Evolutionary conservation across 2,329 filamentous ascomycete species (phyloP).

Genomic region (Pseudocercospora cruenta): DNA sequence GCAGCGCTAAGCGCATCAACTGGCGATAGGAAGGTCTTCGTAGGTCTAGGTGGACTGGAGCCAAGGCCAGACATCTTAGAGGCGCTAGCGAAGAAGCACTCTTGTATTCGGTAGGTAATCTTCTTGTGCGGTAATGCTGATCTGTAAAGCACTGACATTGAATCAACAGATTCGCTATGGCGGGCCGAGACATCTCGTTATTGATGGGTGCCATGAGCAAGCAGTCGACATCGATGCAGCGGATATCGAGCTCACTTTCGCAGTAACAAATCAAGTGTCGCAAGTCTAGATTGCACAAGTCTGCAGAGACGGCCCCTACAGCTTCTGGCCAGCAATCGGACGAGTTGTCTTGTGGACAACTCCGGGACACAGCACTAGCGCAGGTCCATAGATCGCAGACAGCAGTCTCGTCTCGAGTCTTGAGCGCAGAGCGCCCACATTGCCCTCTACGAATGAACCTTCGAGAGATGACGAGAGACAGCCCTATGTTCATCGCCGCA

Average conservation of each 20-base stretch:
- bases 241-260: slow-evolving; percentile 13
- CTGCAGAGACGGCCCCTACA: neutral
- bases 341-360: no score
- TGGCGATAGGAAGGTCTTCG: slow-evolving; percentile 11
- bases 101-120: slow-evolving; percentile 4
- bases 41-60: slow-evolving; percentile 19
- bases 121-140: neutral
- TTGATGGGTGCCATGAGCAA: slow-evolving; percentile 20
- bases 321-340: no score
- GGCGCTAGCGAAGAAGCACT: slow-evolving; percentile 6
- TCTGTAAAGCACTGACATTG: neutral
- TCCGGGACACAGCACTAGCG: no score
- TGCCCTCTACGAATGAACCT: no score
- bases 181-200: slow-evolving; percentile 16
- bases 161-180: slow-evolving; percentile 13
- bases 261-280: neutral
- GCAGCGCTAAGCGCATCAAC: slow-evolving; percentile 15
- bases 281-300: no score
- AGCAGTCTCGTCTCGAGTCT: no score
- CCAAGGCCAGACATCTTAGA: slow-evolving; percentile 17
- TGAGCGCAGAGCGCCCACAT: no score
- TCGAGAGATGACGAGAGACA: no score
- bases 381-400: no score
- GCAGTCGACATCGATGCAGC: slow-evolving; percentile 13
- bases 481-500: no score